These are phyloP conservation scores for Lepidium aucheri DNA, from an alignment of 345 rosid genomes.

Conservation along the genomic window DNA sequence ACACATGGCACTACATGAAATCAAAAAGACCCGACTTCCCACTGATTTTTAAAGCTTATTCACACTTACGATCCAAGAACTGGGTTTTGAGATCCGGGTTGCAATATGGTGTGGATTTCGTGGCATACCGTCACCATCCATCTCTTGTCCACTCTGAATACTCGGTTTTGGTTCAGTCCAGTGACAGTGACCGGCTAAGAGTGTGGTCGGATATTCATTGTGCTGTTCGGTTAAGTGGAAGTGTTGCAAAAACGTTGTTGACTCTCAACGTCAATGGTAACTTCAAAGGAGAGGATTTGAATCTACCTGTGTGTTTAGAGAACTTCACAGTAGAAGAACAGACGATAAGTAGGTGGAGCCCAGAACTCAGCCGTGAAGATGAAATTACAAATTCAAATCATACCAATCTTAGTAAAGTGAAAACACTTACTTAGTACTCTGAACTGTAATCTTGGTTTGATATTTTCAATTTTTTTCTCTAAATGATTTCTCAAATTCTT, in stretches of 20 bases:
- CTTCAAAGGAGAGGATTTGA: slow-evolving; percentile 25
- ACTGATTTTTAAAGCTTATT: slow-evolving; percentile 53
- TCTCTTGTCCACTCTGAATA: slow-evolving; percentile 81
- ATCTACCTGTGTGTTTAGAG: slow-evolving; percentile 34
- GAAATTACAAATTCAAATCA: slow-evolving; percentile 12
- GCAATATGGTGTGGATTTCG: slow-evolving; percentile 74
- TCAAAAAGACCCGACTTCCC: slow-evolving; percentile 47
- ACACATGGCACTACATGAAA: slow-evolving; percentile 47
- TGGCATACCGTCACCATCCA: slow-evolving; percentile 77
- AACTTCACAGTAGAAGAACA: slow-evolving; percentile 46
- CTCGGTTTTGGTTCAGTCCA: slow-evolving; percentile 45
- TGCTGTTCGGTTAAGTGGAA: slow-evolving; percentile 58
- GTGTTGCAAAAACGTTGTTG: slow-evolving; percentile 69
- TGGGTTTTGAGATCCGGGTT: slow-evolving; percentile 72
- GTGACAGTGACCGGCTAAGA: slow-evolving; percentile 38
- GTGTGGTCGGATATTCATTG: slow-evolving; percentile 71
- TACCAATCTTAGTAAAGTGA: neutral
- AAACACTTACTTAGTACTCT: neutral
- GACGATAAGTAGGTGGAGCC: slow-evolving; percentile 57
- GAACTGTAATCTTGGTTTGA: too few relatives aligned
- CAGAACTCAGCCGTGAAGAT: slow-evolving; percentile 56
- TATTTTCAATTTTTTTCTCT: neutral
- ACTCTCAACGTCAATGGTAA: slow-evolving; percentile 36
- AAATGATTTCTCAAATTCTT: neutral
- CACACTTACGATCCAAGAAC: slow-evolving; percentile 59